Base-by-base conservation (phyloP, 371 early-diverging fungal genomes). In the Mucor indicus region DNA sequence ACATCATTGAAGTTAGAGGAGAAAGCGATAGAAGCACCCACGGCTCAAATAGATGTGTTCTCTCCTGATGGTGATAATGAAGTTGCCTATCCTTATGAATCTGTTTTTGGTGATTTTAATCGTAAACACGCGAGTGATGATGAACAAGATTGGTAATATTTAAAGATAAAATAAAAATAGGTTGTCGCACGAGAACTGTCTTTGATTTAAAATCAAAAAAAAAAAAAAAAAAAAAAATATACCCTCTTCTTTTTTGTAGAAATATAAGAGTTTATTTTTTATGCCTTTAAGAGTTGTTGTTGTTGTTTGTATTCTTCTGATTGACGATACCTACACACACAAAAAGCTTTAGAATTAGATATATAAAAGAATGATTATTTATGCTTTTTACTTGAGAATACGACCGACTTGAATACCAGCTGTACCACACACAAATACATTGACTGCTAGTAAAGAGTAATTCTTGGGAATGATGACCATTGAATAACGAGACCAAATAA, bases 401-500 rank as follows among this genome's bases (percentile, higher is more conserved):
- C 30, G 30, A 12, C 30, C 30, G 12, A 29, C 30, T 29, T 29
- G 50, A 9, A 32, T 20, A 11, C 25, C 43, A 1, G 89, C 92
- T n/a, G 88, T 95, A 43, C 75, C 82, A 29, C 88, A 94, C 4
- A 95, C 90, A 59, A 93, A 92, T 29, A 92, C 44, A 68, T 95
- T 95, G 41, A 95, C 94, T 11, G 77, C 70, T 48, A 91, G 76
- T 57, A 95, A 62, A 46, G 77, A 69, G 60, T 81, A 91, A 75
- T 95, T 95, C 58, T 79, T 77, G 38, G 96, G 96, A 17, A 71
- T 91, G 44, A 95, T 94, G 29, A 89, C 88, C 25, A 83, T 75
- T 10, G 92, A 86, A 76, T 92, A 95, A 30, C 96, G 81, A 12
- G 88, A 81, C 96, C 96, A 95, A 62, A 95, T 95, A 45, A 91